Percentiles rank a stretch among this genome's conserved stretches.
Evolutionary conservation across 1,284 basidiomycete genomes (phyloP).

Genomic region (Rhodofomes roseus): DNA sequence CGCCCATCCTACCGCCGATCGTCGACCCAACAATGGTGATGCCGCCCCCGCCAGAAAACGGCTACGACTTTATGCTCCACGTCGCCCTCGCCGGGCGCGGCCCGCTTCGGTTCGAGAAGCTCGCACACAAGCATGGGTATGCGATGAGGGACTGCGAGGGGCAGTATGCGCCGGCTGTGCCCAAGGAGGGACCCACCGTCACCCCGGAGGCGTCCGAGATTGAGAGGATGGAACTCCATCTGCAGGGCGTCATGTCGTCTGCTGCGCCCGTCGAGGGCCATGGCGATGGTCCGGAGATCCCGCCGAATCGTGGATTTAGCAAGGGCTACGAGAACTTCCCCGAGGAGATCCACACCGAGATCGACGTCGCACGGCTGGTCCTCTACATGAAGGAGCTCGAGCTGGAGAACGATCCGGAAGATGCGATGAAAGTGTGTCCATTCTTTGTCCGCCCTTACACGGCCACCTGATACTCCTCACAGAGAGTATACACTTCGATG

Average conservation of each 20-base stretch:
- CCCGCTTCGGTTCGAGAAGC: slow-evolving; percentile 58
- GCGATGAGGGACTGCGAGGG: slow-evolving; percentile 65
- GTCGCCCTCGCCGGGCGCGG: slow-evolving; percentile 68
- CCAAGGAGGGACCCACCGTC: slow-evolving; percentile 22
- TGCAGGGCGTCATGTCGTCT: slow-evolving; percentile 12
- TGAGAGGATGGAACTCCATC: slow-evolving; percentile 32
- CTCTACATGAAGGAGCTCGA: slow-evolving; percentile 55
- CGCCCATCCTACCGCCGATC: slow-evolving; percentile 50
- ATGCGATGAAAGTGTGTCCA: background rate
- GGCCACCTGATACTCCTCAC: slow-evolving; percentile 3
- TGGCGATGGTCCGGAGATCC: slow-evolving; percentile 27
- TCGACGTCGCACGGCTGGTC: slow-evolving; percentile 49
- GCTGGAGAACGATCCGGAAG: background rate
- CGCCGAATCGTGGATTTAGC: slow-evolving; percentile 46
- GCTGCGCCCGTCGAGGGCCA: slow-evolving; percentile 7
- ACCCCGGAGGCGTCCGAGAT: slow-evolving; percentile 28
- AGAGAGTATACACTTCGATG: slow-evolving; percentile 70
- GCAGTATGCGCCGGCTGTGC: slow-evolving; percentile 49
- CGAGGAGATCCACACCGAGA: slow-evolving; percentile 43
- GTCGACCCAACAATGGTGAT: slow-evolving; percentile 30
- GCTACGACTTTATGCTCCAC: slow-evolving; percentile 75
- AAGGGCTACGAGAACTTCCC: slow-evolving; percentile 43
- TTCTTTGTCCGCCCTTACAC: background rate
- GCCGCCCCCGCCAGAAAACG: slow-evolving; percentile 44
- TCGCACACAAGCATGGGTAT: slow-evolving; percentile 70